Percentiles rank a stretch among this genome's conserved stretches.
These are phyloP conservation scores for Phaeotremella fagi DNA, from an alignment of 768 basidiomycete genomes.

Conservation along the genomic window DNA sequence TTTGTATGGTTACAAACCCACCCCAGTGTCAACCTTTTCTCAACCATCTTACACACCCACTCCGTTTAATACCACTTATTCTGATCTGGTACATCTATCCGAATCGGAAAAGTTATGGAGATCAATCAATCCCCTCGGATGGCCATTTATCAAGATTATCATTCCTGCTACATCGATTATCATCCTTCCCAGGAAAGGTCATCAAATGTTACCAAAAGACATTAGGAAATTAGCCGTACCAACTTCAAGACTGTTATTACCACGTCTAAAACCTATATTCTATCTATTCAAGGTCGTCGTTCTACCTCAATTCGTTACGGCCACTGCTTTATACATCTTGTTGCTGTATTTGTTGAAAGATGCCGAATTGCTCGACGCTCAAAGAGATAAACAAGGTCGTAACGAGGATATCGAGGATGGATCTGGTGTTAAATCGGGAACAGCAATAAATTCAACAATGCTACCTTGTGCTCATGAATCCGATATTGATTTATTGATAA, in stretches of 20 bases:
- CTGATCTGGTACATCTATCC: conserved; percentile 7
- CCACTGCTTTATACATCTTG: conserved; percentile 65
- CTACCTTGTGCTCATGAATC: conserved; percentile 74
- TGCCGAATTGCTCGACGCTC: conserved; percentile 82
- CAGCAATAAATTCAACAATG: conserved; percentile 49
- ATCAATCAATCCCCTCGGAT: conserved; percentile 35
- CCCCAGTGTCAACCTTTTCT: background rate
- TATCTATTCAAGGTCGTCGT: conserved; percentile 79
- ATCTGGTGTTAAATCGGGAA: conserved; percentile 30
- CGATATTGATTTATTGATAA: conserved; percentile 75
- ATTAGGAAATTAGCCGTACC: conserved; percentile 34
- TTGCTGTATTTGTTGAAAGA: conserved; percentile 84
- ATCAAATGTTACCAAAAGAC: conserved; percentile 33
- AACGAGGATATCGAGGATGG: conserved; percentile 4
- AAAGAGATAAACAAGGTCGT: conserved; percentile 52
- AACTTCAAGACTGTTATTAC: conserved; percentile 29
- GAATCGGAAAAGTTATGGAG: conserved; percentile 33
- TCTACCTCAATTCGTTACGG: conserved; percentile 76
- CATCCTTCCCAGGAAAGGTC: conserved; percentile 50
- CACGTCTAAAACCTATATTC: conserved; percentile 55
- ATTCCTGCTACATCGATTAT: conserved; percentile 61
- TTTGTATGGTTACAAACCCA: conserved; percentile 35
- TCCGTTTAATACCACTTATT: background rate
- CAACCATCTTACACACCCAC: conserved; percentile 5
- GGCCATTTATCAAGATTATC: conserved; percentile 23